Evolutionary conservation across 139 green algal species (phyloP).

Genomic region (Pleodorina starrii): DNA sequence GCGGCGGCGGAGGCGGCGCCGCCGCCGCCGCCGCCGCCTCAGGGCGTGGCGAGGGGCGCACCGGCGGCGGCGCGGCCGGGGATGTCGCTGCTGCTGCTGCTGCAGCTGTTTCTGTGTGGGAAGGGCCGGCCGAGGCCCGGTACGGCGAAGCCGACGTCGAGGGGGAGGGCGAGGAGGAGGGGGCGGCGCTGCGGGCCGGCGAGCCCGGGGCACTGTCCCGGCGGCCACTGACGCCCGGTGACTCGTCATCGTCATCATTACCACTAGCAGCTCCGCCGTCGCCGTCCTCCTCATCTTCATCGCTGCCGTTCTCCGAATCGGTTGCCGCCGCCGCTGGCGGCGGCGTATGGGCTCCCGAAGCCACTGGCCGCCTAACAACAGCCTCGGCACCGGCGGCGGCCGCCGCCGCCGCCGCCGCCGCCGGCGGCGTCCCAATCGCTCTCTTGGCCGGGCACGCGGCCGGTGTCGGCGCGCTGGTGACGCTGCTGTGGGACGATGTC

Average conservation of each 20-base stretch:
- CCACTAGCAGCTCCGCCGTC: background rate
- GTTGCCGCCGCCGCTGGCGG: background rate
- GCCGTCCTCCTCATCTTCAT: background rate
- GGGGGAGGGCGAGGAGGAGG: too few species aligned
- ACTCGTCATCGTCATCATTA: background rate
- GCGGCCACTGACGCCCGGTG: constrained; percentile 25
- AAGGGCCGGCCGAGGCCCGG: too few species aligned
- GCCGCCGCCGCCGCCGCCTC: background rate
- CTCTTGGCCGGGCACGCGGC: background rate
- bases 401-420: background rate
- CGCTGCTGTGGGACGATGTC: background rate
- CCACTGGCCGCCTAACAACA: too few species aligned
- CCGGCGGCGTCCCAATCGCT: background rate
- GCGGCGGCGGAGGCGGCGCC: background rate
- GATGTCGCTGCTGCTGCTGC: background rate
- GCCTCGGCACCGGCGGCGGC: too few species aligned
- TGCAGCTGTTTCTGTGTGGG: background rate
- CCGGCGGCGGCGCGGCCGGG: background rate
- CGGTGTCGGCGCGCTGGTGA: background rate
- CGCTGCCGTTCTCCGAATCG: background rate
- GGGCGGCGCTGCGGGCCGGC: too few species aligned
- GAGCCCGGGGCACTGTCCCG: background rate
- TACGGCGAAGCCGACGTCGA: too few species aligned
- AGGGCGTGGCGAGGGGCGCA: background rate
- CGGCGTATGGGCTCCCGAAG: background rate